These are phyloP conservation scores for Novymonas esmeraldas DNA, from an alignment of 208 protist species.

Conservation along the genomic window DNA sequence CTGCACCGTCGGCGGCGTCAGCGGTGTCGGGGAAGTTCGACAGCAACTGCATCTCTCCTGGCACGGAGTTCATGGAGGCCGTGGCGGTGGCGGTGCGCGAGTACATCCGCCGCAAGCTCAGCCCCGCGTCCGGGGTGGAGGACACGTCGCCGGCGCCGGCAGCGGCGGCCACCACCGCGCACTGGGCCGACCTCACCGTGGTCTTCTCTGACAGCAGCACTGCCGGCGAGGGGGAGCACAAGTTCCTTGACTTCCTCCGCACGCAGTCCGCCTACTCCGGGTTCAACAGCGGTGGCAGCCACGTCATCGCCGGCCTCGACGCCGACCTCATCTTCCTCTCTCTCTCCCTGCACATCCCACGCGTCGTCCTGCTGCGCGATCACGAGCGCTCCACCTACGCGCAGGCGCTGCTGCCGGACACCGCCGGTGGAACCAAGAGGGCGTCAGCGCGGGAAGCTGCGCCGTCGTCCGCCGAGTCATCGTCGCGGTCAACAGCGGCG, in stretches of 20 bases:
- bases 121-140: slow-evolving; percentile 12
- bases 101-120: slow-evolving; percentile 87
- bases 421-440: slow-evolving; percentile 16
- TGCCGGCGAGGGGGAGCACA: slow-evolving; percentile 98
- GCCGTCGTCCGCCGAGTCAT: background rate
- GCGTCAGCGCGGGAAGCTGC: background rate
- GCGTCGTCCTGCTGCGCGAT: slow-evolving; percentile 94
- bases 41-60: slow-evolving; percentile 98
- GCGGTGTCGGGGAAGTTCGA: slow-evolving; percentile 87
- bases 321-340: slow-evolving; percentile 99
- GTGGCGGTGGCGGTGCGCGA: slow-evolving; percentile 68
- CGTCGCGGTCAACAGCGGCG: too few relatives aligned
- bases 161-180: slow-evolving; percentile 8
- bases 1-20: background rate
- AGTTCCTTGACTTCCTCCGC: slow-evolving; percentile 91
- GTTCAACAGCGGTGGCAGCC: slow-evolving; percentile 72
- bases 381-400: slow-evolving; percentile 41
- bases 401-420: slow-evolving; percentile 22
- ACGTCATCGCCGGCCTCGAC: slow-evolving; percentile 98
- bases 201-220: slow-evolving; percentile 94
- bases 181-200: slow-evolving; percentile 89
- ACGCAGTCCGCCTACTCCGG: slow-evolving; percentile 75
- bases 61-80: slow-evolving; percentile 98
- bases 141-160: background rate
- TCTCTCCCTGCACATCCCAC: slow-evolving; percentile 94